Conservation (phyloP, 2,329 filamentous ascomycete genomes). For the Aspergillus eucalypticola region DNA sequence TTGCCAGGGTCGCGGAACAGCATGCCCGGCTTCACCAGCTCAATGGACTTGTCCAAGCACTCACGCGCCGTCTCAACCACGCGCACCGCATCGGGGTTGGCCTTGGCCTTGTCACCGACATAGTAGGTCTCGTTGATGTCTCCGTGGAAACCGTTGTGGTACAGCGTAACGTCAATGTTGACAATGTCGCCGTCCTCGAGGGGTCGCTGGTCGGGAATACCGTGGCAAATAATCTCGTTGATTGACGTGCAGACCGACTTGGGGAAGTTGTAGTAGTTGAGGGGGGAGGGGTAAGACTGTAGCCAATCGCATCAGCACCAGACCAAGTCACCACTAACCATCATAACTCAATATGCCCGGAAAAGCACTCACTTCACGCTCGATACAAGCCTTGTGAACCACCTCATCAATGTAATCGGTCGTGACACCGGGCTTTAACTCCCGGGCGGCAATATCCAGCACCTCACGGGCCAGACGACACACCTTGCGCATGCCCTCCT, state of each 20-base stretch:
- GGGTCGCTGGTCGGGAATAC: slow-evolving; percentile 87
- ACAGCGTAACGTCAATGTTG: slow-evolving; percentile 94
- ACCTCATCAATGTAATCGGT: slow-evolving; percentile 94
- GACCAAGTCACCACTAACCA: too few relatives aligned
- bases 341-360: not conserved
- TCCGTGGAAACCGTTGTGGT: slow-evolving; percentile 91
- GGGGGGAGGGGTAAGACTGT: slow-evolving; percentile 88
- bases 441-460: slow-evolving; percentile 84
- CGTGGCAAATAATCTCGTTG: slow-evolving; percentile 98
- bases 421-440: slow-evolving; percentile 83
- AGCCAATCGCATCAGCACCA: slow-evolving; percentile 16
- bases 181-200: slow-evolving; percentile 92
- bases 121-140: slow-evolving; percentile 99
- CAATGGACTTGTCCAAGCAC: slow-evolving; percentile 86
- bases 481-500: slow-evolving; percentile 89
- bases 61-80: slow-evolving; percentile 89
- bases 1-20: slow-evolving; percentile 92
- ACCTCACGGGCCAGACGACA: slow-evolving; percentile 87
- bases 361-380: slow-evolving; percentile 73
- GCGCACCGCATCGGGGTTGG: slow-evolving; percentile 81
- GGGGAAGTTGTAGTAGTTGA: slow-evolving; percentile 95
- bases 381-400: slow-evolving; percentile 91
- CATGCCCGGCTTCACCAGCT: slow-evolving; percentile 88
- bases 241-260: slow-evolving; percentile 96
- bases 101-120: slow-evolving; percentile 81